Evolutionary conservation across 495 filamentous ascomycete species (phyloP), one percentile per base, ranked within the genome.

Genomic region (Aspergillus carlsbadensis): DNA sequence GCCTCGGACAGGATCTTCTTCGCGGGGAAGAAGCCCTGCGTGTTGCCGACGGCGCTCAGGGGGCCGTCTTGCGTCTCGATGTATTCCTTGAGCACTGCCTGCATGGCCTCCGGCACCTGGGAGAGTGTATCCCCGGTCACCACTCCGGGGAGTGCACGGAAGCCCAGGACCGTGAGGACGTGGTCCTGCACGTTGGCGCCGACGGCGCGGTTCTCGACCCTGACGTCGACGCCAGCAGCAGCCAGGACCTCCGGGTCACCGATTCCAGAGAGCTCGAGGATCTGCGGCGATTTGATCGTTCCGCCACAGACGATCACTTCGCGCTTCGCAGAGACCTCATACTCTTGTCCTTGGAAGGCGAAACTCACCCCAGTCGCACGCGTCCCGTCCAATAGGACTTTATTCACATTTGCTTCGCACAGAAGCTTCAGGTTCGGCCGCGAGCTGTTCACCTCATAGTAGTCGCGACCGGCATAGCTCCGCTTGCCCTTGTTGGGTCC

Each of bases 211-310:
- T 72, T 74, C 5, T 66, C 66, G n/a, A 79, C 64, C 31, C 60
- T 60, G 20, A 66, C 61, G 33, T 70, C 52, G 34, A 79, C 74
- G 6, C 73, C 75, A 6, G 63, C 61, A 0, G 54, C 53, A 15
- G 61, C 36, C 6, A 75, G 66, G 6, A 73, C 40, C 8, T 47
- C 44, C 0, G 59, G 53, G 15, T 69, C 58, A 0, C 84, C 84
- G 22, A 86, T 71, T 2, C 84, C 84, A 6, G 81, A 85, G 1
- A 85, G 63, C 61, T 85, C 79, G 0, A 87, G 73, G 3, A 86
- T 49, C 61, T 85, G 78, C 0, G 81, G 80, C 0, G 79, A 75
- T 40, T 81, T 70, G 34, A 84, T 56, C 0, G 72, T 61, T 0
- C 84, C 84, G 1, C 78, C 80, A 1, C 76, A 70, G 29, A 86